phyloP scores from a whole-genome alignment of 179 eudicot species.

The Drosera spatulata region DNA sequence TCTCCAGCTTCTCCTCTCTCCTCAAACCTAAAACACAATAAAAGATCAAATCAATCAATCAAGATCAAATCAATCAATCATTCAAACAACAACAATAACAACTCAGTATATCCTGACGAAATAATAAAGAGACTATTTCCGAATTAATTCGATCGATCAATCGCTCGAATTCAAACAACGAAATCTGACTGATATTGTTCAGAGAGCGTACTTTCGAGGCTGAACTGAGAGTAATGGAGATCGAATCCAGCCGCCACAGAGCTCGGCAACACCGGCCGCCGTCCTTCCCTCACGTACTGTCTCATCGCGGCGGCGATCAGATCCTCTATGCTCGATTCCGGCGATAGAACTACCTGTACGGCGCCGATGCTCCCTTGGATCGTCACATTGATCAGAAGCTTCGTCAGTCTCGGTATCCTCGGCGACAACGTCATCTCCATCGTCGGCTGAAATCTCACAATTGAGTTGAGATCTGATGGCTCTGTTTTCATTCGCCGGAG shows the following conservation, averaged over 20 bases:
- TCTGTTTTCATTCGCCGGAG: too few species aligned
- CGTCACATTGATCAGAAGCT: constrained; percentile 55
- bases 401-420: constrained; percentile 17
- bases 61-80: neutral
- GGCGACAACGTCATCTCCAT: too few species aligned
- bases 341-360: constrained; percentile 49
- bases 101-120: neutral
- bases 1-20: constrained; percentile 33
- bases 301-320: constrained; percentile 41
- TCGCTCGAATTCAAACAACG: neutral
- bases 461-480: too few species aligned
- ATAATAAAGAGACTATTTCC: neutral
- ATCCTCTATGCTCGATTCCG: constrained; percentile 41
- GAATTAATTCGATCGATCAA: too few species aligned
- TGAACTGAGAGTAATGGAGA: constrained; percentile 15
- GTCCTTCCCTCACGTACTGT: constrained; percentile 40
- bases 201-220: constrained; percentile 47
- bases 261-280: constrained; percentile 34
- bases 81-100: neutral
- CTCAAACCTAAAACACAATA: constrained; percentile 30
- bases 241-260: constrained; percentile 37
- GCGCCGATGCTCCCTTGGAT: constrained; percentile 57
- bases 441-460: too few species aligned
- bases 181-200: neutral
- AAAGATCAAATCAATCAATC: neutral